Base-by-base conservation (phyloP, 768 basidiomycete genomes). In the Rhizopogon rudus region DNA sequence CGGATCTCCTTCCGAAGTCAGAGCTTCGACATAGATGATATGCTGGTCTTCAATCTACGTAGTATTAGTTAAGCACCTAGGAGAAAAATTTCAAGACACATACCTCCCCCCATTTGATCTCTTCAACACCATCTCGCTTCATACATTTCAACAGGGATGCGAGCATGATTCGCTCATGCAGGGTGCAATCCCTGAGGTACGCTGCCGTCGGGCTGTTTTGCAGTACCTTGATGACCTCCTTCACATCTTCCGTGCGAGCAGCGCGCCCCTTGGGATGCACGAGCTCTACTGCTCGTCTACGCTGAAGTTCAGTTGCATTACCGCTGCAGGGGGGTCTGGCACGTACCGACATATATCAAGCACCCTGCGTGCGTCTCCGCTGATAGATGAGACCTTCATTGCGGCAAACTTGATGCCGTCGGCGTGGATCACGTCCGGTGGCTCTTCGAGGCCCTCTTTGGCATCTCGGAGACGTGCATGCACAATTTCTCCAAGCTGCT, bases 341-440 rank as follows among this genome's bases (percentile, higher is more conserved):
- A 70, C 77, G 50, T 56, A 89, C 85, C 95, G 78, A 73, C 93
- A 97, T 44, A 96, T 88, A 66, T 99, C 97, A 55, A 99, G 76
- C 5, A 95, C 90, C 31, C 95, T 79, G 51, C 97, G 77, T 1
- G 97, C 97, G 68, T 99, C 97, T 28, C 97, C 97, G 54, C 92
- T 95, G 55, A 97, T 91, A 9, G 72, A 75, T 2, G 86, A 82
- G 55, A 88, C 85, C 63, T 82, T 84, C 69, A 83, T 92, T 1
- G 95, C 87, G 3, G 92, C 92, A 57, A 93, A 83, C 65, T 83
- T 88, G 59, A 98, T 80, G 1, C 89, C 95, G 63, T 93, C 93
- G 0, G 71, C 55, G 10, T 72, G 77, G 20, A 91, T 76, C 10
- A 88, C 81, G 40, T 77, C 75, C 0, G 80, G 75, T 12, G 77